A percentile compares a stretch with the other conserved stretches of the same genome.
phyloP scores from a whole-genome alignment of 2,329 filamentous ascomycete species.

The Aotearoamyces nothofagi region DNA sequence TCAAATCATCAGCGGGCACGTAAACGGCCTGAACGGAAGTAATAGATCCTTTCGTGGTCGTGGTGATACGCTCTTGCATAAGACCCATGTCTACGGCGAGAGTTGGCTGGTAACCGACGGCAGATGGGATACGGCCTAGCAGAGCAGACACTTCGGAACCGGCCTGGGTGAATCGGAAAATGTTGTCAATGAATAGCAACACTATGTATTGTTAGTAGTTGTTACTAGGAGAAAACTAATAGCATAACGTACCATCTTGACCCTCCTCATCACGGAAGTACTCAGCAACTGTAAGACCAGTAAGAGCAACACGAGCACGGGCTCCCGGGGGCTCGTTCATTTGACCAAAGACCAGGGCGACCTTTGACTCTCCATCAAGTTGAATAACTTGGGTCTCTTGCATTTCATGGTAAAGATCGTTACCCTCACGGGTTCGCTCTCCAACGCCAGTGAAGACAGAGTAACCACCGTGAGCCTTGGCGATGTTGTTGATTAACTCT shows the following conservation, averaged over 20 bases:
- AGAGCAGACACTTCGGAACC: slow-evolving; percentile 99
- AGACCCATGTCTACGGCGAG: slow-evolving; percentile 97
- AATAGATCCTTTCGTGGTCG: slow-evolving; percentile 98
- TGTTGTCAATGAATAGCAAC: slow-evolving; percentile 99
- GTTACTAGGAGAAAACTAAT: not conserved
- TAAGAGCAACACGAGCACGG: slow-evolving; percentile 98
- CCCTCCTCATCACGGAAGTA: slow-evolving; percentile 67
- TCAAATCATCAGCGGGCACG: slow-evolving; percentile 99
- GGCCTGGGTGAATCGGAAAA: slow-evolving; percentile 99
- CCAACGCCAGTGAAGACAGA: slow-evolving; percentile 99
- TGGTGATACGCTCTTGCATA: slow-evolving; percentile 99
- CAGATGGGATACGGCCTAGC: slow-evolving; percentile 98
- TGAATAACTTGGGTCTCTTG: slow-evolving; percentile 99
- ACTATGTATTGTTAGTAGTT: too few relatives aligned
- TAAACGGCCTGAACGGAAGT: slow-evolving; percentile 99
- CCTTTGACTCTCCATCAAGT: slow-evolving; percentile 98
- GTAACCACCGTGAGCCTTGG: slow-evolving; percentile 99
- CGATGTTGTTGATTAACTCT: slow-evolving; percentile 99
- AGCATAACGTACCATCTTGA: slow-evolving; percentile 57
- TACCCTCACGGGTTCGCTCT: slow-evolving; percentile 99
- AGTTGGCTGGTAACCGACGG: slow-evolving; percentile 99
- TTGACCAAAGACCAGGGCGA: slow-evolving; percentile 98
- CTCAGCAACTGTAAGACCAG: slow-evolving; percentile 67
- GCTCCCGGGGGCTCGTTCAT: slow-evolving; percentile 99
- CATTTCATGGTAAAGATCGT: slow-evolving; percentile 99